These are phyloP conservation scores for Colletotrichum sp. DNA, from an alignment of 2,329 filamentous ascomycete genomes.

Conservation along the genomic window DNA sequence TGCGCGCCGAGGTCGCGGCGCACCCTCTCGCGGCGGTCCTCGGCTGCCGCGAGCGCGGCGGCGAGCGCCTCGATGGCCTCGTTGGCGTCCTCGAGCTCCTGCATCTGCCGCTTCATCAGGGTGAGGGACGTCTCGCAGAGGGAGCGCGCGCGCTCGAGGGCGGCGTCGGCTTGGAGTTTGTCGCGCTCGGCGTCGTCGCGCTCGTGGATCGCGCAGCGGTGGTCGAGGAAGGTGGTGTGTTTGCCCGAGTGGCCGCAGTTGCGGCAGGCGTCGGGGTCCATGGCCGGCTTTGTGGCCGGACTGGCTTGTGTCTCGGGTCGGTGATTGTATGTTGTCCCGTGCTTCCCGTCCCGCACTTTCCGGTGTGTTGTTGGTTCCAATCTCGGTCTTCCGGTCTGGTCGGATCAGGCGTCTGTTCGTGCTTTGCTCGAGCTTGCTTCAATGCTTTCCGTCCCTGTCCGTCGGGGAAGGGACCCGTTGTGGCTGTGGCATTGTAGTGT, in stretches of 20 bases:
- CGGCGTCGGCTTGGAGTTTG: conserved; percentile 17
- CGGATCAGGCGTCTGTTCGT: neutral
- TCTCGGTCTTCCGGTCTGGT: neutral
- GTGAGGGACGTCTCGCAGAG: conserved; percentile 12
- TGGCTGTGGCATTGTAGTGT: neutral
- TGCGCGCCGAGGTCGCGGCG: conserved; percentile 1
- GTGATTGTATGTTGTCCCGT: neutral
- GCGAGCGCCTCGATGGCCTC: conserved; percentile 2
- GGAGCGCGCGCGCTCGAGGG: conserved; percentile 7
- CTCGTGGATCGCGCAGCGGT: conserved; percentile 18
- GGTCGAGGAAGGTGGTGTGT: conserved; percentile 11
- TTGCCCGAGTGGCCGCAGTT: conserved; percentile 20
- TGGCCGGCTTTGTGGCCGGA: neutral
- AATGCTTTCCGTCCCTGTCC: neutral
- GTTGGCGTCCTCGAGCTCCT: conserved; percentile 19
- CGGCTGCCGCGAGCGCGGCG: neutral
- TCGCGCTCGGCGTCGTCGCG: conserved; percentile 20
- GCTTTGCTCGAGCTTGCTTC: neutral
- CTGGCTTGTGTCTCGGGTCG: neutral
- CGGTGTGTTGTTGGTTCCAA: neutral
- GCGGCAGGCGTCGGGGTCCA: conserved; percentile 17
- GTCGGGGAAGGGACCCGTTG: neutral
- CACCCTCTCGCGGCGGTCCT: conserved; percentile 7
- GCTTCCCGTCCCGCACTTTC: neutral
- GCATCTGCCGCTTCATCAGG: conserved; percentile 19